These are phyloP conservation scores for Penicillium janthinellum DNA, from an alignment of 2,329 filamentous ascomycete genomes.

Conservation along the genomic window DNA sequence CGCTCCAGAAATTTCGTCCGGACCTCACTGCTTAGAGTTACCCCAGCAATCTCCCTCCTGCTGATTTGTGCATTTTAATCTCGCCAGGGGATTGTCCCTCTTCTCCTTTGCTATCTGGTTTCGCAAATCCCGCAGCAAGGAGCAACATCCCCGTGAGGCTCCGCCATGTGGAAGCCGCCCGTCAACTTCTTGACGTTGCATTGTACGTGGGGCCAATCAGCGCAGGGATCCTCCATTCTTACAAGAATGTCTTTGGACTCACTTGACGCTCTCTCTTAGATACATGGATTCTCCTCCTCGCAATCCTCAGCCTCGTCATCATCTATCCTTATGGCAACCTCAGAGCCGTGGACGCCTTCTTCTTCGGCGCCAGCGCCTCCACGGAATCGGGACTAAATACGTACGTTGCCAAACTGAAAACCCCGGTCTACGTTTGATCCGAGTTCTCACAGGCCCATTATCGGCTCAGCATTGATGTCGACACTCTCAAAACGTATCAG, in stretches of 20 bases:
- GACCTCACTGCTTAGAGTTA: too few species aligned
- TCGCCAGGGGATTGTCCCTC: too few species aligned
- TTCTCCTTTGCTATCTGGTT: too few species aligned
- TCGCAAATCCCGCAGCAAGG: too few species aligned
- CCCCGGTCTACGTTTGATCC: background rate
- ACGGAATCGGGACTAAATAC: constrained; percentile 57
- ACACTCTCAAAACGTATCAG: constrained; percentile 53
- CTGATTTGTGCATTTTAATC: too few species aligned
- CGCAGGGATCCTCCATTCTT: background rate
- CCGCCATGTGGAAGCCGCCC: constrained; percentile 28
- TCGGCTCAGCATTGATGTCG: constrained; percentile 52
- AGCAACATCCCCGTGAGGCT: background rate
- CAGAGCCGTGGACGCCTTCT: constrained; percentile 51
- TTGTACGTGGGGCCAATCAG: constrained; percentile 23
- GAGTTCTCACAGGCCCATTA: background rate
- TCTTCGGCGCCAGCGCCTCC: constrained; percentile 53
- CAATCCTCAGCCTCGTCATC: constrained; percentile 40
- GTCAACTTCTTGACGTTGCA: constrained; percentile 35
- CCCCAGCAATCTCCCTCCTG: too few species aligned
- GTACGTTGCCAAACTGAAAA: constrained; percentile 34
- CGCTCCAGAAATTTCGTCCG: too few species aligned
- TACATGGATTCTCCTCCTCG: constrained; percentile 43
- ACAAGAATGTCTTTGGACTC: background rate
- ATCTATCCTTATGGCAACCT: constrained; percentile 46
- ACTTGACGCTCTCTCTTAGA: constrained; percentile 29